Evolutionary conservation across 495 filamentous ascomycete genomes (phyloP), one percentile per base, ranked within the genome.

Genomic region (Talaromyces stipitatus): DNA sequence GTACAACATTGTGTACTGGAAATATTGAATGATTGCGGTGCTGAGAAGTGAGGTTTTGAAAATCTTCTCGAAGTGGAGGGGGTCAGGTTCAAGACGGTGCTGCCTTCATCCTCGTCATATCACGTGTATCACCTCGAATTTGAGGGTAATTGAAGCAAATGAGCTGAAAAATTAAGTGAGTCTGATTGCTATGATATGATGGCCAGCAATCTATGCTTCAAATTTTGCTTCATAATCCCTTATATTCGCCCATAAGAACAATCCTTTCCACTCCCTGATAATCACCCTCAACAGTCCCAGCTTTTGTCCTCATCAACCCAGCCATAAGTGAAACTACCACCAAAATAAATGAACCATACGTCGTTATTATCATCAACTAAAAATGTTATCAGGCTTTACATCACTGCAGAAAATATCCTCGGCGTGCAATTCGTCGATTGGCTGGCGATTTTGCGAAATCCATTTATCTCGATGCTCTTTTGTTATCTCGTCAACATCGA

Each of bases 311-410:
- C 41, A 61, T 72, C 69, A 6, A 78, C 72, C 74, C 73, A 79
- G 8, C 72, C 70, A 26, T 69, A 55, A 12, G 71, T 76, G 58
- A 64, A 73, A 23, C 72, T 66, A 20, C 78, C 76, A 1, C 72
- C 76, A 61, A 78, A 76, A 60, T 75, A 72, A 61, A 78, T 69
- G 18, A 79, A 65, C 71, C 71, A 78, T 45, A 69, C 61, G 54
- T 78, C 62, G 50, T 72, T 61, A 30, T 70, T 51, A 36, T 60
- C 52, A 57, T 81, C 71, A 50, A 79, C 69, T n/a, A 28, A 79
- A 51, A 41, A 79, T 65, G 60, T 81, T 77, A 22, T 65, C 68
- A 26, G 69, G 60, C 62, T 78, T 78, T 50, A 64, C 75, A 61
- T 79, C 76, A 57, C 76, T 76, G 76, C 75, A 78, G 27, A 77